Evolutionary conservation across 768 basidiomycete species (phyloP), one percentile per base, ranked within the genome.

Genomic region (Amanita fuliginea): DNA sequence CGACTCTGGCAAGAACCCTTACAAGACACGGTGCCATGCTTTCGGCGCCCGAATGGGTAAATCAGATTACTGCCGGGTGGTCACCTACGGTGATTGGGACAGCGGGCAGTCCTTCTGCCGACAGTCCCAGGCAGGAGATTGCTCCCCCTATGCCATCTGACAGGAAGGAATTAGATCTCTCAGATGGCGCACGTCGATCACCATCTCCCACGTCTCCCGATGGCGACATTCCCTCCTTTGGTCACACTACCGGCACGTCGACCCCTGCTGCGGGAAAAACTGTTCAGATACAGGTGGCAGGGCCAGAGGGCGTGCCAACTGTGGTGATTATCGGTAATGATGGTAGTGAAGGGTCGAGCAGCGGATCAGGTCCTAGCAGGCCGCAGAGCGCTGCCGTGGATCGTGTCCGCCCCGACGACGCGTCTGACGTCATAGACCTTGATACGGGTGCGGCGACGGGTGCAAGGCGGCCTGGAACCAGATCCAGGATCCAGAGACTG

Each of bases 21-120:
- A 42, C 49, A 11, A 26, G 19, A 30, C 26, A 4, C 6, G 32
- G 40, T 1, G 4, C 41, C 21, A 21, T 36, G 6, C n/a, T 41
- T 32, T 36, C 37, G 4, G 26, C 30, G 4, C 47, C 49, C 4
- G 49, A 50, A 22, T 50, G 49, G 49, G 14, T 50, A 13, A 50
- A 34, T 34, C 49, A 50, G 33, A 43, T 50, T 35, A 35, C 22
- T 3, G 46, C 34, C n/a, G 46, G 46, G 39, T 37, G 14, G 24
- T 11, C 24, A 3, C 35, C 35, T 37, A n/a, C 42, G 5, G 4
- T 41, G 18, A 21, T 16, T 26, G 7, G 1, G 3, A 11, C 4
- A 8, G 41, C 4, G 18, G 16, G 2, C 19, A 18, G 9, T 18
- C 39, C 21, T 40, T 2, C 18, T 19, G 14, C 14, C 10, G 26